These are phyloP conservation scores for Stentor coeruleus DNA, from an alignment of 73 alveolate genomes.

Conservation along the genomic window DNA sequence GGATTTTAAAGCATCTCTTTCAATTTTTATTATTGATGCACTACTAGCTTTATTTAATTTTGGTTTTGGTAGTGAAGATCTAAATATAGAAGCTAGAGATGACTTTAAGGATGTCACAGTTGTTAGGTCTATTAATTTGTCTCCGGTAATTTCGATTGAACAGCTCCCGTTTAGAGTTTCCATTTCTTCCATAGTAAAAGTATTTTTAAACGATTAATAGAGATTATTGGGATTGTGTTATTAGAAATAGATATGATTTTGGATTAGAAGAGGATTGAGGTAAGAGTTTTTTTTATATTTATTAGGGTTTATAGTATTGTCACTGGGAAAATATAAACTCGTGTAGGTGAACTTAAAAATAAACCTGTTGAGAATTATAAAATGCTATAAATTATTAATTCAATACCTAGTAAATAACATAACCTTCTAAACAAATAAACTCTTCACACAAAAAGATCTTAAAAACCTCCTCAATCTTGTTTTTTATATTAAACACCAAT, in stretches of 20 bases:
- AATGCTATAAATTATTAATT: no score
- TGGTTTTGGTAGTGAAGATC: neutral
- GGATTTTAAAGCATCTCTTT: neutral
- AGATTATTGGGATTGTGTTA: neutral
- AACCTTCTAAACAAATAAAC: no score
- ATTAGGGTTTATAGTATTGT: no score
- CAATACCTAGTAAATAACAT: no score
- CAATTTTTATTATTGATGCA: neutral
- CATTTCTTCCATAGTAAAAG: neutral
- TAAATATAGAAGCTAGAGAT: neutral
- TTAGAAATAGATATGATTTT: neutral
- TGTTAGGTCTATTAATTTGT: neutral
- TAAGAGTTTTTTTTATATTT: neutral
- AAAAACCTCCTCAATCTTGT: no score
- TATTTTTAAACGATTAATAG: neutral
- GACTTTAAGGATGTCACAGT: slow-evolving; percentile 5
- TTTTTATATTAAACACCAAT: no score
- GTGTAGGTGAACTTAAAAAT: no score
- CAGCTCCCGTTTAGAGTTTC: neutral
- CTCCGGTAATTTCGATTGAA: neutral
- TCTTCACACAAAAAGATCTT: no score
- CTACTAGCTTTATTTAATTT: neutral
- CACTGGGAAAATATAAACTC: no score
- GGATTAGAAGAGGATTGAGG: neutral
- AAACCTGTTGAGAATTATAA: no score